Evolutionary conservation across 495 filamentous ascomycete genomes (phyloP).

Genomic region (Aspergillus ostianus): DNA sequence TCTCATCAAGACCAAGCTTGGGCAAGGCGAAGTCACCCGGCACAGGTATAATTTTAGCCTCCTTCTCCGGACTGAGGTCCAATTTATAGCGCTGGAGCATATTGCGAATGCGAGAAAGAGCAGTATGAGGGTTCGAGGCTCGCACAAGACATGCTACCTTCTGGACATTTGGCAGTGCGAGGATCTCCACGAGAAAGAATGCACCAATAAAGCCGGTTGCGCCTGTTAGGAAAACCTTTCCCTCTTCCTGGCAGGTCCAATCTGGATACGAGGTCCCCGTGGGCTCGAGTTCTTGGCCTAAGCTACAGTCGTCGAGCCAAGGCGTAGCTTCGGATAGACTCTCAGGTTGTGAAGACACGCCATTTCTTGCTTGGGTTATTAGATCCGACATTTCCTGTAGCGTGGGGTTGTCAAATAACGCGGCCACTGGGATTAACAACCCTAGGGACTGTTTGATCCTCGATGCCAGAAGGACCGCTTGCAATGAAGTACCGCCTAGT

Average conservation of each 20-base stretch:
- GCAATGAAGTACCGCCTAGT: constrained; percentile 14
- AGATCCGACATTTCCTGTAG: background rate
- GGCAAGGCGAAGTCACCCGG: constrained; percentile 3
- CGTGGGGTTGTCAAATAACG: constrained; percentile 11
- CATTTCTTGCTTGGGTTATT: background rate
- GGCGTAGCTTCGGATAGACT: too few relatives aligned
- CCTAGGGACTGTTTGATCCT: background rate
- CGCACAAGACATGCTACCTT: constrained; percentile 5
- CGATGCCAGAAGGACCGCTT: constrained; percentile 9
- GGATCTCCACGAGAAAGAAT: background rate
- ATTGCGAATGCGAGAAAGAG: background rate
- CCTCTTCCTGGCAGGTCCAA: constrained; percentile 10
- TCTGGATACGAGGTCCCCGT: background rate
- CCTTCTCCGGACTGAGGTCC: background rate
- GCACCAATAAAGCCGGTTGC: constrained; percentile 1
- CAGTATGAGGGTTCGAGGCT: background rate
- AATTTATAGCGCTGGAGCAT: background rate
- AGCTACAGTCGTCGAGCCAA: constrained; percentile 1
- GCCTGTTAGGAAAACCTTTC: constrained; percentile 14
- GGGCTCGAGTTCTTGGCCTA: constrained; percentile 1
- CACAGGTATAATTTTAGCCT: background rate
- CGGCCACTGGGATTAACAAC: background rate
- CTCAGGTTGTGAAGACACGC: background rate
- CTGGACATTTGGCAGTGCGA: background rate
- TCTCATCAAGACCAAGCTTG: background rate